Evolutionary conservation across 148 eudicot genomes (phyloP), one percentile per base, ranked within the genome.

Genomic region (Amaranthus palmeri): DNA sequence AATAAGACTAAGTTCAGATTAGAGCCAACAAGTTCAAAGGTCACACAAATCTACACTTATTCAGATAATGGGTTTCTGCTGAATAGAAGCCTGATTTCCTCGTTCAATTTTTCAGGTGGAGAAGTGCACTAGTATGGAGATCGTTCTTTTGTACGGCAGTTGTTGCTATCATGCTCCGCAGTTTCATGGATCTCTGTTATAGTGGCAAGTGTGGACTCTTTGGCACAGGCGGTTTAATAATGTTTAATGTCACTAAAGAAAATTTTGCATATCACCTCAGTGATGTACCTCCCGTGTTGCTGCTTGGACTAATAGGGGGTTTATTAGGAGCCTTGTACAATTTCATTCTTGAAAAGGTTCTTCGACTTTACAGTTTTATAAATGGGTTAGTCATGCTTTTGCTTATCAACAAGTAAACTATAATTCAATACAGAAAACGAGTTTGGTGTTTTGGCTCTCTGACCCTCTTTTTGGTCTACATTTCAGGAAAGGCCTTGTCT

Each of bases 41-140:
- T 25, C 36, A 25, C 36, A 25, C 36, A 25, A 25, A 25, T 25
- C 36, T 25, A 25, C 36, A 25, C 36, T 25, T 25, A 25, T 25
- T 25, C 36, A 25, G 36, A 25, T 25, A 25, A 25, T 25, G 36
- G 36, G 36, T 25, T 25, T 25, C 36, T 25, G 36, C 36, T 25
- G 36, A 25, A 25, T 25, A 25, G 36, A 25, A 4, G 43, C 17
- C 14, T 68, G n/a, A 6, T 42, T 17, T 69, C 52, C 8, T 47
- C 42, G 50, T 55, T 59, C 69, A 18, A 8, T 42, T 67, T 54
- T 59, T 58, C 61, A 95, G 97, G 98, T 95, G 97, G 97, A 88
- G 98, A 88, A 81, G 96, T 85, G 93, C 97, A 64, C 92, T 95
- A 52, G 63, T 91, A 73, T 95, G 99, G 99, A 83, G 97, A 92